Evolutionary conservation across 495 filamentous ascomycete genomes (phyloP).

Genomic region (Neurospora discreta): DNA sequence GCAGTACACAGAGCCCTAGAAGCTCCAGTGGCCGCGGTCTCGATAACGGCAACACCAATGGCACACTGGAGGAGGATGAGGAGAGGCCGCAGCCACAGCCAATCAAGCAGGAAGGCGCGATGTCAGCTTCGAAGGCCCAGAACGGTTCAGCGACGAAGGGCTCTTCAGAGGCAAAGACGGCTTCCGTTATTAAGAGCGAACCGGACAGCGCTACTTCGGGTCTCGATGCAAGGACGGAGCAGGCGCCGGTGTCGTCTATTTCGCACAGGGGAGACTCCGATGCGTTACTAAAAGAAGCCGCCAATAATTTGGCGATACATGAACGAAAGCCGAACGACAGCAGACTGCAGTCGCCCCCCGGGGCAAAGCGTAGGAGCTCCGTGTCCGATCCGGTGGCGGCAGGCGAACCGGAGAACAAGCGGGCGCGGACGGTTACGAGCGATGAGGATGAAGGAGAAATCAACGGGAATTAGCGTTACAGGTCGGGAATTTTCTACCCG

Average conservation of each 20-base stretch:
- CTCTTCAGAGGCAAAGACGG: background rate
- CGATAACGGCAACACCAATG: background rate
- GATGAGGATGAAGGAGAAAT: slow-evolving; percentile 20
- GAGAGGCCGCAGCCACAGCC: background rate
- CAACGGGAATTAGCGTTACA: background rate
- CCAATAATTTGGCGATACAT: slow-evolving; percentile 33
- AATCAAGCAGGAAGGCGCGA: background rate
- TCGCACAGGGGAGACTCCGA: slow-evolving; percentile 31
- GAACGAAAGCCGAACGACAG: slow-evolving; percentile 18
- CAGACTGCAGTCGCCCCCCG: slow-evolving; percentile 14
- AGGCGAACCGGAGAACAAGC: slow-evolving; percentile 17
- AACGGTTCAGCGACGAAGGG: background rate
- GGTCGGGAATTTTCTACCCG: background rate
- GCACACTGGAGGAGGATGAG: background rate
- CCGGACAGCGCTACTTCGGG: background rate
- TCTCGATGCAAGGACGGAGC: background rate
- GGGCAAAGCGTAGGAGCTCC: slow-evolving; percentile 21
- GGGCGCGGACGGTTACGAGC: slow-evolving; percentile 7
- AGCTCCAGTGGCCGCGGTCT: background rate
- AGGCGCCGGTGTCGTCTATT: slow-evolving; percentile 7
- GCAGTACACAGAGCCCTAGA: slow-evolving; percentile 20
- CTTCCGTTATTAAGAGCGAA: slow-evolving; percentile 7
- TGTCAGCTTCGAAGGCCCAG: background rate
- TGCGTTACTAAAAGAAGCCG: slow-evolving; percentile 33
- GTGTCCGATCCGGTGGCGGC: slow-evolving; percentile 14